These are phyloP conservation scores for Aspergillus mulundensis DNA, from an alignment of 495 filamentous ascomycete species.

Conservation along the genomic window DNA sequence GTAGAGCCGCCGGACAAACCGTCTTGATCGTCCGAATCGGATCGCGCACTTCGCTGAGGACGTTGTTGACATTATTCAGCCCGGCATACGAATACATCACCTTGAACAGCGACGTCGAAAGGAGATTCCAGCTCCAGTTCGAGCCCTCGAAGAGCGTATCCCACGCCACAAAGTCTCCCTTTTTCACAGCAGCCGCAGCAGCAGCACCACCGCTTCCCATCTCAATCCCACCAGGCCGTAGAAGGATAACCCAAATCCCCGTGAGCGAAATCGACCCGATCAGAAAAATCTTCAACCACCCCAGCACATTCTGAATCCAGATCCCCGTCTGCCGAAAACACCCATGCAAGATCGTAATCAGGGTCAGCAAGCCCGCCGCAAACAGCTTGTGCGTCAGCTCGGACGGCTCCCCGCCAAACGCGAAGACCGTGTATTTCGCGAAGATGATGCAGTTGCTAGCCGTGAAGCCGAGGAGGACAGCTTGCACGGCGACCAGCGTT, in stretches of 20 bases:
- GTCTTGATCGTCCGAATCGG: constrained; percentile 63
- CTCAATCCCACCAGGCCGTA: constrained; percentile 16
- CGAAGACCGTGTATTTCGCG: constrained; percentile 43
- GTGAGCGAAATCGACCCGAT: constrained; percentile 43
- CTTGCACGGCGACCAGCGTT: constrained; percentile 61
- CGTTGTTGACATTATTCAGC: constrained; percentile 66
- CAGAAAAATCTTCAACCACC: constrained; percentile 46
- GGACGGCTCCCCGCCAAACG: constrained; percentile 26
- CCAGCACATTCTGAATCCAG: constrained; percentile 43
- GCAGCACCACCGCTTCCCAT: constrained; percentile 12
- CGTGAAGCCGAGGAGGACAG: constrained; percentile 67
- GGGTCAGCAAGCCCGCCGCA: constrained; percentile 33
- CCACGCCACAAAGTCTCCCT: constrained; percentile 22
- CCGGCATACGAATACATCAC: constrained; percentile 70
- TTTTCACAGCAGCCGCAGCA: not conserved
- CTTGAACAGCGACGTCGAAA: constrained; percentile 65
- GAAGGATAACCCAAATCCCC: constrained; percentile 39
- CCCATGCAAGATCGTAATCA: constrained; percentile 37
- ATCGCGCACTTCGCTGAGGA: constrained; percentile 70
- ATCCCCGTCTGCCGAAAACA: constrained; percentile 36
- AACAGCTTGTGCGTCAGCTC: constrained; percentile 35
- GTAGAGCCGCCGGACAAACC: constrained; percentile 57
- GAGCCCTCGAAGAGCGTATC: constrained; percentile 38
- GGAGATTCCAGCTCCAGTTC: constrained; percentile 48
- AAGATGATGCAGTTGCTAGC: constrained; percentile 45